Conservation (phyloP, 1,284 basidiomycete species). For the Melampsora americana region DNA sequence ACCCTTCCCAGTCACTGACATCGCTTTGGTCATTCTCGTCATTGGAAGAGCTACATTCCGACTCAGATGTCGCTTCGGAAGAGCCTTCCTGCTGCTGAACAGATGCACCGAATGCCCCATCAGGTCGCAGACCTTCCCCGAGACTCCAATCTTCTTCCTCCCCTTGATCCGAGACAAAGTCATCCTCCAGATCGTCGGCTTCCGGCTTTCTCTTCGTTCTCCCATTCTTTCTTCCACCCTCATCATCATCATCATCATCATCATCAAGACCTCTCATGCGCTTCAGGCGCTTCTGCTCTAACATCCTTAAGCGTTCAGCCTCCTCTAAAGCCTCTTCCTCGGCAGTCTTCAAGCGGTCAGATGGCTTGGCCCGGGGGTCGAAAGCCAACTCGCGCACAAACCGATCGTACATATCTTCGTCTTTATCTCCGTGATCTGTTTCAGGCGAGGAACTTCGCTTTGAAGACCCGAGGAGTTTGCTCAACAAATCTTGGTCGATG, state of each 20-base stretch:
- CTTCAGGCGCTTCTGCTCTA: constrained; percentile 72
- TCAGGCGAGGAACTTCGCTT: constrained; percentile 3
- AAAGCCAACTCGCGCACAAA: constrained; percentile 88
- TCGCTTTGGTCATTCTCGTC: constrained; percentile 58
- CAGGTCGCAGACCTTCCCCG: constrained; percentile 58
- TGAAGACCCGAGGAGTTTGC: constrained; percentile 48
- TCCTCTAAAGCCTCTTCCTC: constrained; percentile 87
- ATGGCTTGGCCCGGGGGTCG: constrained; percentile 87
- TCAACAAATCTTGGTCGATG: constrained; percentile 50
- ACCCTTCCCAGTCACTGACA: constrained; percentile 51
- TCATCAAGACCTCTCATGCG: constrained; percentile 82
- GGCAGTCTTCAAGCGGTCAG: constrained; percentile 92
- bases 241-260: constrained; percentile 58
- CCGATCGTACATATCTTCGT: constrained; percentile 68
- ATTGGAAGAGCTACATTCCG: constrained; percentile 53
- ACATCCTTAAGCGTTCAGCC: constrained; percentile 78
- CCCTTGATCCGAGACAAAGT: constrained; percentile 61
- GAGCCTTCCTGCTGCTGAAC: constrained; percentile 51
- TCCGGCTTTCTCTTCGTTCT: constrained; percentile 60
- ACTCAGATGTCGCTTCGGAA: constrained; percentile 49
- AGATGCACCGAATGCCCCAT: constrained; percentile 54
- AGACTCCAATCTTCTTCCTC: constrained; percentile 57
- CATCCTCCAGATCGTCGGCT: constrained; percentile 86
- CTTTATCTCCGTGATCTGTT: constrained; percentile 40
- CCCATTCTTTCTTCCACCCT: constrained; percentile 55